Evolutionary conservation across 768 basidiomycete genomes (phyloP).

Genomic region (Hypholoma fasciculare): DNA sequence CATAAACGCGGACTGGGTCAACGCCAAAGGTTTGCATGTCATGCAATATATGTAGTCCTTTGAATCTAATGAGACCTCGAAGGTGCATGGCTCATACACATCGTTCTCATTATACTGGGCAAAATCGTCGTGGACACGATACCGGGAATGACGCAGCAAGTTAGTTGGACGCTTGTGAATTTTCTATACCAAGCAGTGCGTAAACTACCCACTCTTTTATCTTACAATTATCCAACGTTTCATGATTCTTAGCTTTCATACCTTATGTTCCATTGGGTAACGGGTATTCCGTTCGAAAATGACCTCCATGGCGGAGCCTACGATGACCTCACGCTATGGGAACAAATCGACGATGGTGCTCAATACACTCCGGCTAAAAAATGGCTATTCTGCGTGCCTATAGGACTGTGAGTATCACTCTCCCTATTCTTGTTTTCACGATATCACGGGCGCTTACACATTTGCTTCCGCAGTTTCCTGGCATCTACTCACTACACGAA

Average conservation of each 20-base stretch:
- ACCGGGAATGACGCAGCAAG: constrained; percentile 91
- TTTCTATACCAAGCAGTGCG: constrained; percentile 87
- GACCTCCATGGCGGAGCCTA: constrained; percentile 90
- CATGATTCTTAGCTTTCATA: constrained; percentile 74
- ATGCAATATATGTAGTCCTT: constrained; percentile 1
- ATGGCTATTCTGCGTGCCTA: constrained; percentile 89
- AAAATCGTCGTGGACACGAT: constrained; percentile 94
- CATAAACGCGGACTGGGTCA: constrained; percentile 92
- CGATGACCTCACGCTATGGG: constrained; percentile 97
- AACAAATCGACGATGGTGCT: constrained; percentile 98
- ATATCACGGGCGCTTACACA: background rate
- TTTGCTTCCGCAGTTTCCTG: constrained; percentile 65
- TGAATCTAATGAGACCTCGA: background rate
- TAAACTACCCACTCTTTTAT: constrained; percentile 9
- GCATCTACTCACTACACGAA: constrained; percentile 98
- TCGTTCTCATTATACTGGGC: constrained; percentile 85
- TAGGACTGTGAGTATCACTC: constrained; percentile 67
- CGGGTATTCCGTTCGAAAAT: constrained; percentile 93
- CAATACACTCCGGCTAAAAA: constrained; percentile 99
- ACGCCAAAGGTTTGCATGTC: constrained; percentile 72
- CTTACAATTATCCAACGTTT: background rate
- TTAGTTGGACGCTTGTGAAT: constrained; percentile 95
- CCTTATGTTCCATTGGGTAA: constrained; percentile 98
- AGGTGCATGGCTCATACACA: constrained; percentile 99
- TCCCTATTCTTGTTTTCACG: background rate